phyloP scores from a whole-genome alignment of 352 stramenopile genomes.

The Ochromonadaceae sp. region DNA sequence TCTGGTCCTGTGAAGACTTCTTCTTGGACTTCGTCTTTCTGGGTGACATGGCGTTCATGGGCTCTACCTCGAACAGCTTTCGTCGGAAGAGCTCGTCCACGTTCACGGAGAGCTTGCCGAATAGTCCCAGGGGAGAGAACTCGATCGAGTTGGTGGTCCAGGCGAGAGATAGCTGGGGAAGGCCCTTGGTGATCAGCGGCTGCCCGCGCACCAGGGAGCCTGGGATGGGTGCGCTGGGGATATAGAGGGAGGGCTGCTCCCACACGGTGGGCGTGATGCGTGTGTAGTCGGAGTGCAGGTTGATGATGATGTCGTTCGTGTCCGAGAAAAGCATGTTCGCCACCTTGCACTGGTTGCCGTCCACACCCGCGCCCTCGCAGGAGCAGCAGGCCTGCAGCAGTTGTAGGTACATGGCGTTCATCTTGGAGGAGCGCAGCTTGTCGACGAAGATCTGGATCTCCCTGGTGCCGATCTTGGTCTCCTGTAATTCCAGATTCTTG shows the following conservation, averaged over 20 bases:
- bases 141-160: constrained; percentile 20
- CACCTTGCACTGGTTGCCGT: constrained; percentile 26
- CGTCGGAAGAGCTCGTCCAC: constrained; percentile 13
- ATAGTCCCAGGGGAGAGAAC: constrained; percentile 14
- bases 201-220: not conserved
- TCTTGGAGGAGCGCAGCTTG: constrained; percentile 27
- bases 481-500: constrained; percentile 26
- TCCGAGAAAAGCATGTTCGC: constrained; percentile 16
- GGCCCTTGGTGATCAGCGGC: not conserved
- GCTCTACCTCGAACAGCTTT: too few relatives aligned
- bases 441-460: constrained; percentile 25
- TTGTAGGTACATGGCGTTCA: constrained; percentile 28
- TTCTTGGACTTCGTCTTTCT: too few relatives aligned
- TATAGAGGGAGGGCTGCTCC: constrained; percentile 1
- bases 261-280: not conserved
- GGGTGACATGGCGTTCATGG: too few relatives aligned
- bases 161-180: constrained; percentile 8
- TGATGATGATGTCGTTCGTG: constrained; percentile 17
- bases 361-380: constrained; percentile 25
- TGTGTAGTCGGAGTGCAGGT: constrained; percentile 1
- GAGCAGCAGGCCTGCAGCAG: constrained; percentile 23
- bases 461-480: constrained; percentile 24
- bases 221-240: not conserved
- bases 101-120: constrained; percentile 10
- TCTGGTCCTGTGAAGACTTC: too few relatives aligned